Conservation (phyloP, 257 asterid species). For the Solanum virginianum region DNA sequence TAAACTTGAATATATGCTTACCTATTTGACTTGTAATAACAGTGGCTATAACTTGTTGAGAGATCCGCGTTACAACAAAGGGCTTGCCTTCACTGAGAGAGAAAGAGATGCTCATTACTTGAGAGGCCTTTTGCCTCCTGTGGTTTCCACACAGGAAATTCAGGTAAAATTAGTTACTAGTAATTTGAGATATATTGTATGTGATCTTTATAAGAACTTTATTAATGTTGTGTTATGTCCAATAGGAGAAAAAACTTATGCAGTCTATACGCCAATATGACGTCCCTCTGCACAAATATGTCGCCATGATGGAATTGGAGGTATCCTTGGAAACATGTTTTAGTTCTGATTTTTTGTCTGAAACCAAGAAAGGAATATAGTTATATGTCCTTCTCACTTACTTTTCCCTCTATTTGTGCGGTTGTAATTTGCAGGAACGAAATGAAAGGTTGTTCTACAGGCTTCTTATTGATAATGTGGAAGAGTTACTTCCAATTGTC, state of each 20-base stretch:
- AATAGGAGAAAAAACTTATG: conserved; percentile 45
- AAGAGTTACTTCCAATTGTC: conserved; percentile 63
- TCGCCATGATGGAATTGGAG: conserved; percentile 89
- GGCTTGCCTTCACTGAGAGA: conserved; percentile 12
- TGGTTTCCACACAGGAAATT: conserved; percentile 6
- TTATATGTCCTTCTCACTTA: background rate
- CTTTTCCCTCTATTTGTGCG: background rate
- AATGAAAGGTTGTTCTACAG: conserved; percentile 59
- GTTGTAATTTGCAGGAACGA: conserved; percentile 36
- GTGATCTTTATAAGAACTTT: background rate
- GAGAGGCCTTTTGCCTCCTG: conserved; percentile 17
- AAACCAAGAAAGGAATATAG: background rate
- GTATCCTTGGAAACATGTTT: background rate
- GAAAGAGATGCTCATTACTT: conserved; percentile 18
- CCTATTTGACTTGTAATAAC: background rate
- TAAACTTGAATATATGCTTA: background rate
- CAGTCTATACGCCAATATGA: conserved; percentile 47
- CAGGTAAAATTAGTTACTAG: background rate
- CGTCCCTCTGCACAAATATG: conserved; percentile 65
- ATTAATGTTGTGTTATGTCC: background rate
- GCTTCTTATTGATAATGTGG: conserved; percentile 66
- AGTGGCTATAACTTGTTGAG: conserved; percentile 16
- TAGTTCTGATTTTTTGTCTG: background rate
- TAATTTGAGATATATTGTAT: background rate
- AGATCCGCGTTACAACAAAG: conserved; percentile 16